Base-by-base conservation (phyloP, 495 filamentous ascomycete species). In the Polyplosphaeria fusca region DNA sequence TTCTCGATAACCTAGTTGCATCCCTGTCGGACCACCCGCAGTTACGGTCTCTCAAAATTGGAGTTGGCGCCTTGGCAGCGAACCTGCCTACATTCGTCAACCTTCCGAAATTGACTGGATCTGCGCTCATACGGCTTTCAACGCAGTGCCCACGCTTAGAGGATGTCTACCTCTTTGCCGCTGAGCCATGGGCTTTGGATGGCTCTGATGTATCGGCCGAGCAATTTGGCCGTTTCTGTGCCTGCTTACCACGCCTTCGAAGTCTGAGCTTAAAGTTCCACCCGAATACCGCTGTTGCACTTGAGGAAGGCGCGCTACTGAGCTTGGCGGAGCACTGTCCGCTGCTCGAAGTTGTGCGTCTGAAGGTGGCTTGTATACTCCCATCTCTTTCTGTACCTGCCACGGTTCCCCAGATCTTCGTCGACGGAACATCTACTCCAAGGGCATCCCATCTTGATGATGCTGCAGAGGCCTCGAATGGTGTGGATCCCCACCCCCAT, bases 241-340 rank as follows among this genome's bases (percentile, higher is more conserved):
- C 26, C 5, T 39, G 12, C 0, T 30, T 64, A 1, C 54, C 54
- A 18, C n/a, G 22, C n/a, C 52, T 64, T 0, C 4, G 25, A 16
- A 40, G 28, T 12, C 40, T 64, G 16, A 55, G 30, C 47, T 28
- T 64, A 20, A 55, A 64, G 30, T 30, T 64, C 5, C 45, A 56
- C 24, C 61, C 61, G 2, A 41, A 23, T 1, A 64, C 55, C 1
- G 25, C 47, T 12, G 11, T 25, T 2, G 9, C 26, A 16, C 47
- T 64, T 2, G 22, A 42, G 14, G n/a, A 27, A 1, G 43, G 50
- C 2, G 51, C 55, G 9, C 37, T 64, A 1, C 51, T 45, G 30
- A 64, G 61, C 30, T 44, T 64, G 38, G 60, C 54, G 3, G 23
- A 35, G 13, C 37, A 64, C 27, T 64, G 54, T 16, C 23, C 18